These are phyloP conservation scores for Limnanthes douglasii DNA, from an alignment of 345 rosid genomes.

Conservation along the genomic window DNA sequence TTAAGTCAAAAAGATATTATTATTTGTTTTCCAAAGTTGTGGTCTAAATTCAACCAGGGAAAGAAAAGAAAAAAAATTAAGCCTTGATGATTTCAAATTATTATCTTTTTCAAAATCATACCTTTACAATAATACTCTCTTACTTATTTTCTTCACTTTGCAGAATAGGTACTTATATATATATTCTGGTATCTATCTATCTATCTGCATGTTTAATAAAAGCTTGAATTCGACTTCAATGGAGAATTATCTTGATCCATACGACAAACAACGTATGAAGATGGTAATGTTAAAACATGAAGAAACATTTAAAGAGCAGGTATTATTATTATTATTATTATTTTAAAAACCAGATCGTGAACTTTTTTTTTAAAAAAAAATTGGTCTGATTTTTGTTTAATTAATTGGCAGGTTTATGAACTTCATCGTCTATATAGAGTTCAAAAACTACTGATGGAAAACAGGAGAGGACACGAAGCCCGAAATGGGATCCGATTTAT, in stretches of 20 bases:
- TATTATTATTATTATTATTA: slow-evolving; percentile 1
- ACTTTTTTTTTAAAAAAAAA: not conserved
- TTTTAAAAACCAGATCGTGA: not conserved
- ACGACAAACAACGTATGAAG: slow-evolving; percentile 78
- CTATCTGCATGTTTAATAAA: too few species aligned
- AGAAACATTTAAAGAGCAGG: slow-evolving; percentile 97
- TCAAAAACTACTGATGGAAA: slow-evolving; percentile 74
- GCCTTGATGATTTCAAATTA: not conserved
- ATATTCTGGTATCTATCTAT: too few species aligned
- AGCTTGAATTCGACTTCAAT: slow-evolving; percentile 16
- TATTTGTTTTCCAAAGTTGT: too few species aligned
- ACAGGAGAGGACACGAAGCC: slow-evolving; percentile 14
- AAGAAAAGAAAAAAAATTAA: not conserved
- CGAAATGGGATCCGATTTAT: slow-evolving; percentile 4
- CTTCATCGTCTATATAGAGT: slow-evolving; percentile 78
- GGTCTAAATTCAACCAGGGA: too few species aligned
- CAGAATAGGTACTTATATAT: too few species aligned
- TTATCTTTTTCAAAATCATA: not conserved
- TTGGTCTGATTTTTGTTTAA: not conserved
- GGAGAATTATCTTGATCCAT: slow-evolving; percentile 64
- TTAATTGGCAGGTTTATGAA: slow-evolving; percentile 45
- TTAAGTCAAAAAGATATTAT: too few species aligned
- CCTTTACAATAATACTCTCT: slow-evolving; percentile 7
- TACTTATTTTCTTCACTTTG: slow-evolving; percentile 9
- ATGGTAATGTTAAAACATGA: slow-evolving; percentile 92